Evolutionary conservation across 73 alveolate species (phyloP), one percentile per base, ranked within the genome.

Genomic region (Symbiodinium pilosum): DNA sequence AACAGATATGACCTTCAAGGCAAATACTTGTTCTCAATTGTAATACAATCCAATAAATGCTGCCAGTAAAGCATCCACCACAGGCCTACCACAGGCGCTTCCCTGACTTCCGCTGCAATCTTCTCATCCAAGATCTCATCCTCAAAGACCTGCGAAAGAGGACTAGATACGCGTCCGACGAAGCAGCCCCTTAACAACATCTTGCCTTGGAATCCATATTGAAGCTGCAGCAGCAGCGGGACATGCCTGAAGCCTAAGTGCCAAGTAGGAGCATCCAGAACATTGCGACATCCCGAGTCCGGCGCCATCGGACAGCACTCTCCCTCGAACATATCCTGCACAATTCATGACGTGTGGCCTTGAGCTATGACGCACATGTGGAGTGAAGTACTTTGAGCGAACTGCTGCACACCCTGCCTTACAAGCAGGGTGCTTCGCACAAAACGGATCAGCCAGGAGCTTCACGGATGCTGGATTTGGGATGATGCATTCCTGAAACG

Each of bases 391-490:
- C 81, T 28, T 0, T 14, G 24, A 18, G 6, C 30, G 41, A 64
- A 7, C 28, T 30, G 77, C 28, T 64, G 28, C 28, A 36, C 77
- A 77, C 5, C 86, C 47, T 36, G 68, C 69, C 30, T 42, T 69
- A 40, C 97, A 91, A 36, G 28, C 81, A 32, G 97, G 54, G 20
- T 91, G 97, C 88, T 91, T 91, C 87, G 68, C 97, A n/a, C 97
- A 91, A 88, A 91, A 91, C 41, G 89, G 97, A 47, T 91, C 97
- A 4, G 97, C 97, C 77, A 91, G 26, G 52, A 91, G 52, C 97
- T 91, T 91, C 89, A 91, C 97, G 24, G 97, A 91, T 43, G 73
- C 97, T n/a, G 97, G 56, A 32, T 68, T 69, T 43, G 97, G 97
- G 24, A 91, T 91, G 52, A 24, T 86, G 77, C 97, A 91, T 43